Base-by-base conservation (phyloP, 2,329 filamentous ascomycete species). In the Ceratocystis cubensis region DNA sequence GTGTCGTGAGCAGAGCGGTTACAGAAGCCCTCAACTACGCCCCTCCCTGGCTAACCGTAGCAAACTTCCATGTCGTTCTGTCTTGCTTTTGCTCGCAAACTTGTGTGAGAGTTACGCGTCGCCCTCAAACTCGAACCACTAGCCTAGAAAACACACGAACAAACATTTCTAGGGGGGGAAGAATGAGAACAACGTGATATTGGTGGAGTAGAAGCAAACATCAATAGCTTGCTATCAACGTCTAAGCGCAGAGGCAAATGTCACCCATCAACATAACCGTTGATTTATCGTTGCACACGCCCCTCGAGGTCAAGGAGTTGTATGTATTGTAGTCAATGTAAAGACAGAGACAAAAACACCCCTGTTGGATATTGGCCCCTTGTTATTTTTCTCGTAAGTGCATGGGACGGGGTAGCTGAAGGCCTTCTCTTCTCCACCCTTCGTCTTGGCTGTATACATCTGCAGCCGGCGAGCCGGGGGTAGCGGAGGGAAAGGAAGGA, bases 361-460 rank as follows among this genome's bases (percentile, higher is more conserved):
- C 56, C 28, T 59, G 56, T 59, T 59, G 56, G 28, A 37, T 4
- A 8, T 37, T n/a, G 15, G 5, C 56, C 56, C 56, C 53, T 41
- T 59, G 56, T 37, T 20, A 8, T 28, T 20, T 41, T 59, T 37
- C 56, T 59, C 56, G 56, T 59, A 59, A 59, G 56, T 25, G 48
- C 48, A 53, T 53, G 48, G 48, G 20, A 25, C 22, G 48, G 48
- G 20, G 48, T 53, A 53, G 48, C 48, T 53, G 48, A 53, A 53
- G 22, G 20, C 48, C 48, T 53, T 22, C 48, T 25, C 25, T 53
- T 53, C 20, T 25, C 48, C 15, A 25, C 48, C 22, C 5, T 53
- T 53, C 10, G 20, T 28, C 20, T 25, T 53, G 48, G 48, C 48
- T 53, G 17, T 53, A 8, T 53, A 22, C 17, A 28, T 28, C 20